These are phyloP conservation scores for Penicillium soppii DNA, from an alignment of 495 filamentous ascomycete genomes.

Conservation along the genomic window DNA sequence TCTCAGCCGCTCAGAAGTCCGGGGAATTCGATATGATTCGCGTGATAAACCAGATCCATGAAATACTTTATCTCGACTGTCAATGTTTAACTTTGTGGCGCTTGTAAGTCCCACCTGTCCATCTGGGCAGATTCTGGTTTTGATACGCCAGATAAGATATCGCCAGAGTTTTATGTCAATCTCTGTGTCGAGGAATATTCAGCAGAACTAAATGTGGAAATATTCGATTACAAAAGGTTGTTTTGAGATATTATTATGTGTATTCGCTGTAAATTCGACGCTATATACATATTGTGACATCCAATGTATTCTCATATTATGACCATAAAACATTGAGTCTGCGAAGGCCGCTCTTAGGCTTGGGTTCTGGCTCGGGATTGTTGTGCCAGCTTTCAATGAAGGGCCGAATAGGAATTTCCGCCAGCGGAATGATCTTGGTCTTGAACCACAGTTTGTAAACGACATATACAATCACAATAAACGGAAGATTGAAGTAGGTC, in stretches of 20 bases:
- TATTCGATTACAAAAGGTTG: too few species aligned
- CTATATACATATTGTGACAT: background rate
- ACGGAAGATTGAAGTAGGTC: constrained; percentile 48
- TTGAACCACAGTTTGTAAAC: constrained; percentile 55
- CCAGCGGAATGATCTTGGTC: constrained; percentile 52
- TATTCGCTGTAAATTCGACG: background rate
- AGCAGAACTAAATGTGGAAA: too few species aligned
- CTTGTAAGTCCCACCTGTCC: too few species aligned
- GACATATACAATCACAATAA: constrained; percentile 51
- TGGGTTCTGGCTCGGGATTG: constrained; percentile 23
- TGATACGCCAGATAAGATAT: too few species aligned
- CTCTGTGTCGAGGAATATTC: too few species aligned
- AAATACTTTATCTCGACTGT: too few species aligned
- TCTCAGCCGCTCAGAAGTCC: too few species aligned
- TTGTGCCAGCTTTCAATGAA: constrained; percentile 22
- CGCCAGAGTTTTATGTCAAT: too few species aligned
- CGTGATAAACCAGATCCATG: too few species aligned
- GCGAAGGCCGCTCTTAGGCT: constrained; percentile 11
- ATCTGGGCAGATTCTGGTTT: too few species aligned
- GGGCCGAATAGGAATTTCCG: constrained; percentile 40
- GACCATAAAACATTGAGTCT: constrained; percentile 27
- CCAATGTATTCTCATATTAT: background rate
- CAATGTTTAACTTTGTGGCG: too few species aligned
- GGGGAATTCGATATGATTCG: too few species aligned
- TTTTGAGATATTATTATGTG: background rate